These are phyloP conservation scores for Debaryomyces hansenii DNA, from an alignment of 805 yeast species.

Conservation along the genomic window DNA sequence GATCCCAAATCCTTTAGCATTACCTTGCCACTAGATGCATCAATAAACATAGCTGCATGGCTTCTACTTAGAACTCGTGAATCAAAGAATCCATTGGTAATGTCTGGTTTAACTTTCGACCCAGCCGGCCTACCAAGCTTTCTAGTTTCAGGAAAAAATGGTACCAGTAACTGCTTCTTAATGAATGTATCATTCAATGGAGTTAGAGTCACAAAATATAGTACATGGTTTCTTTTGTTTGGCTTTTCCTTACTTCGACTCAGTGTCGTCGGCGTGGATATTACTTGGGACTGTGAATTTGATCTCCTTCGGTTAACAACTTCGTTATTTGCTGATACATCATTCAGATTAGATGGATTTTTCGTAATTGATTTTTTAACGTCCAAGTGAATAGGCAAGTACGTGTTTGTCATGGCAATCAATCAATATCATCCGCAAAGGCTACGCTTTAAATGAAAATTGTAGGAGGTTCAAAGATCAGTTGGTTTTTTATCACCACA, in stretches of 20 bases:
- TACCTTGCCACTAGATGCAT: slow-evolving; percentile 59
- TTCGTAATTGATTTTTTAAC: slow-evolving; percentile 3
- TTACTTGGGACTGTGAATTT: slow-evolving; percentile 43
- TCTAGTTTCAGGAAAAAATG: slow-evolving; percentile 76
- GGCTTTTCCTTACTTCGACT: slow-evolving; percentile 14
- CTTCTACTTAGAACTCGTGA: slow-evolving; percentile 89
- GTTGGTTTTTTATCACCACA: not conserved
- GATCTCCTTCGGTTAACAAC: slow-evolving; percentile 29
- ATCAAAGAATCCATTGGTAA: slow-evolving; percentile 91
- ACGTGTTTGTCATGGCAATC: slow-evolving; percentile 10
- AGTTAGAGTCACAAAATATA: slow-evolving; percentile 65
- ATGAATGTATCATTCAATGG: slow-evolving; percentile 84
- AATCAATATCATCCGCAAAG: not conserved
- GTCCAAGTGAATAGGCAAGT: slow-evolving; percentile 24
- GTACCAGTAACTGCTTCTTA: slow-evolving; percentile 74
- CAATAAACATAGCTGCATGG: slow-evolving; percentile 88
- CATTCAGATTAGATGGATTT: not conserved
- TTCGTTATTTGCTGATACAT: slow-evolving; percentile 1
- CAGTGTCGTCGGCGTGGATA: slow-evolving; percentile 21
- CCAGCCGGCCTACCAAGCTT: slow-evolving; percentile 90
- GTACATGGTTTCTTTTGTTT: slow-evolving; percentile 25
- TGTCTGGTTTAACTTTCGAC: slow-evolving; percentile 53
- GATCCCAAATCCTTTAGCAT: slow-evolving; percentile 84
- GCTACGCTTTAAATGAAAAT: no score
- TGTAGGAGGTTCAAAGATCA: no score